Base-by-base conservation (phyloP, 805 yeast species). In the Candida fluviatilis region DNA sequence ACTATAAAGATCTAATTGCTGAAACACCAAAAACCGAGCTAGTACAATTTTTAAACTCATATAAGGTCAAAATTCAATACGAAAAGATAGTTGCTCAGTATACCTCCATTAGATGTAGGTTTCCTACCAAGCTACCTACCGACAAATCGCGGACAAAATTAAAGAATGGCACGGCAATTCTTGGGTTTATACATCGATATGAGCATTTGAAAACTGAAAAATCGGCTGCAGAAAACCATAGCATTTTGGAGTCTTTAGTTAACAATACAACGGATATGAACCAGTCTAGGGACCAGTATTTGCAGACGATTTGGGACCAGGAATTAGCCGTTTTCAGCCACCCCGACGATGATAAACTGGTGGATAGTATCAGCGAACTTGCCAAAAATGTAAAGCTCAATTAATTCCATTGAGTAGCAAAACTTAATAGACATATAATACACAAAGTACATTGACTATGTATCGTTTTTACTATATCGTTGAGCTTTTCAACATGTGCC, bases 71-170 rank as follows among this genome's bases (percentile, higher is more conserved):
- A 35, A 64, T 64, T 18, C 70, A 64, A 39, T 57, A 66, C 44
- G 71, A 67, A 41, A 57, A 60, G 2, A 48, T 67, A 4, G 40
- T 50, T 30, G 52, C 61, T 2, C 67, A 67, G 36, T 67, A 66
- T 50, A 64, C 59, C 4, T 57, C 59, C 11, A 62, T 67, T 10
- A 43, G 71, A 25, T 49, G 64, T 13, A 47, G 72, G 23, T 67
- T 64, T 33, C 48, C 59, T 12, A 49, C 49, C 7, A 34, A 28
- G 18, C 16, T 31, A 13, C 10, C 16, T 31, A 17, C 27, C 25
- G 19, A 18, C 34, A 19, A 34, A n/a, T 13, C 32, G 25, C 25
- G 29, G 19, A 19, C 18, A 11, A 40, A 37, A 17, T 25, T 47
- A 27, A 43, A 44, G 26, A 38, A 55, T 4, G 40, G 44, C 18